Evolutionary conservation across 1,284 basidiomycete genomes (phyloP).

Genomic region (Microbotryum lychnidis-dioicae): DNA sequence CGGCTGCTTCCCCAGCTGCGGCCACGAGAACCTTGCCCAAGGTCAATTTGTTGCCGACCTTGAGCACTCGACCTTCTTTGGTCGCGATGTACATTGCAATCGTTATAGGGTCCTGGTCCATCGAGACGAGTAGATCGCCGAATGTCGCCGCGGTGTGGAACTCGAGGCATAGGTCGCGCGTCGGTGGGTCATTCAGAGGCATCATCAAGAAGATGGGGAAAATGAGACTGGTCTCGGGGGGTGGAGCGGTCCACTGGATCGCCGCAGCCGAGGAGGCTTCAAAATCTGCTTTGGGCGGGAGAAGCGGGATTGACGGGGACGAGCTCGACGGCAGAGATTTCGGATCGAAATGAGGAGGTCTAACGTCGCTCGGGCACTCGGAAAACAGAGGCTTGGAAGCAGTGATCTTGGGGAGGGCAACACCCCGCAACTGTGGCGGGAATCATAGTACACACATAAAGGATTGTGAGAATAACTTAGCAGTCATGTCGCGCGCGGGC

Average conservation of each 20-base stretch:
- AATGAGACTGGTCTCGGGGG: conserved; percentile 57
- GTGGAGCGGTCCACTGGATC: conserved; percentile 50
- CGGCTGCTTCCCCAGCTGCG: conserved; percentile 51
- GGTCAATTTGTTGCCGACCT: conserved; percentile 81
- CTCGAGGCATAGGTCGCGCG: conserved; percentile 75
- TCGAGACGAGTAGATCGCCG: conserved; percentile 58
- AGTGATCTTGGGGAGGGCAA: conserved; percentile 47
- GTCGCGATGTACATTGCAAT: conserved; percentile 79
- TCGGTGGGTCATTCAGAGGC: conserved; percentile 63
- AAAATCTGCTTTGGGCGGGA: conserved; percentile 10
- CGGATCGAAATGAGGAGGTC: conserved; percentile 47
- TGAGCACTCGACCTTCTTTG: conserved; percentile 62
- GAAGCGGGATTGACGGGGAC: conserved; percentile 29
- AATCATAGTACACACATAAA: conserved; percentile 8
- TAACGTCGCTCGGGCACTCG: conserved; percentile 41
- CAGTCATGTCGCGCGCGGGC: conserved; percentile 1
- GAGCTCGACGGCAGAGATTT: conserved; percentile 36
- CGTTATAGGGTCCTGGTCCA: conserved; percentile 65
- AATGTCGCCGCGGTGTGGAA: conserved; percentile 83
- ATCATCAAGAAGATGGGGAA: conserved; percentile 88
- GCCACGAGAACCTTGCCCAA: conserved; percentile 60
- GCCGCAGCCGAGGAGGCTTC: conserved; percentile 34
- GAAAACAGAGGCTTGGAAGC: conserved; percentile 19
- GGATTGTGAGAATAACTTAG: conserved; percentile 5
- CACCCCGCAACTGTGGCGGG: conserved; percentile 53